Evolutionary conservation across 2,329 filamentous ascomycete genomes (phyloP), one percentile per base, ranked within the genome.

Genomic region (Aspergillus sojae): DNA sequence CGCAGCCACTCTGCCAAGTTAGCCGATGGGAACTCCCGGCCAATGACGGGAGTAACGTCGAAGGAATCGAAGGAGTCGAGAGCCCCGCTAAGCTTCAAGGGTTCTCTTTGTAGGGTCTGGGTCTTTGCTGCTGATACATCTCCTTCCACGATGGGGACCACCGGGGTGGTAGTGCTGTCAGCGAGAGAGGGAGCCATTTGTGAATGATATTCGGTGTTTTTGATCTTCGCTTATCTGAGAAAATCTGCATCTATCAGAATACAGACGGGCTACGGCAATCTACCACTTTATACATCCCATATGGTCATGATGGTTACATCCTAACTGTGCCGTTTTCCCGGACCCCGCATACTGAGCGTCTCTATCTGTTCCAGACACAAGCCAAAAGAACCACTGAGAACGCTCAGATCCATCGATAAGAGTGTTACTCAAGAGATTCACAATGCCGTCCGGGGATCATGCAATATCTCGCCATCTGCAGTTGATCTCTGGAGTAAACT

Each of bases 11-110:
- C 88, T 55, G 72, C 74, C 43, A 84, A 68, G 58, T 77, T 80
- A 2, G 78, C 76, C 16, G 73, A 73, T 1, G 77, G 74, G 52
- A 79, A 86, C 67, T 86, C 83, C 23, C 77, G 77, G 16, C 84
- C 84, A 65, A 86, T 85, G 21, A 81, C 75, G 9, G 83, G 82
- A 2, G 83, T 86, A 3, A 83, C 74, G 60, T 85, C 83, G 58
- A 83, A 81, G 10, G 72, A 79, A 16, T 81, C 74, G 62, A 79
- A 84, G 12, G 75, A 64, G 21, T 84, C 77, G 0, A 85, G 72
- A 0, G 71, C 69, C 19, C 81, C 82, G 11, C 67, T 75, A 14
- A 75, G 72, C 63, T 79, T 74, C 19, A 84, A 62, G 3, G 79
- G 78, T 36, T 71, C 67, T 34, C 66, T 65, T 16, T 67, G 66